Evolutionary conservation across 2,329 filamentous ascomycete species (phyloP).

Genomic region (Daldinia sp.): DNA sequence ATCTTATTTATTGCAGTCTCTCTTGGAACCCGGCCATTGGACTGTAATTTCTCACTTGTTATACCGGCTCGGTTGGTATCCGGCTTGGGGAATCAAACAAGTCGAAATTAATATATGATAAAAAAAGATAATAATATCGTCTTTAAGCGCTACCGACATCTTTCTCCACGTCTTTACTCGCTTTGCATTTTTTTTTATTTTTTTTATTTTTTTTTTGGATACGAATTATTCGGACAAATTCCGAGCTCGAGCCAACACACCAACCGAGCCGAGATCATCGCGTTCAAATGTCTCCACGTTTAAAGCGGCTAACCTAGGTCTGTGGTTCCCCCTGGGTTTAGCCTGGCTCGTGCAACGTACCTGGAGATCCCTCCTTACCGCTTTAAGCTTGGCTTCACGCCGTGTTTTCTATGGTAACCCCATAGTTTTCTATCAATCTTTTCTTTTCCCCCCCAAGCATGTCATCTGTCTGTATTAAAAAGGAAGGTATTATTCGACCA

Average conservation of each 20-base stretch:
- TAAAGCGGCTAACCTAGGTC: conserved; percentile 28
- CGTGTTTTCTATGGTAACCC: not conserved
- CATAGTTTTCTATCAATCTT: not conserved
- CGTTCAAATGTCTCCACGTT: not conserved
- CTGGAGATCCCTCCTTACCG: conserved; percentile 23
- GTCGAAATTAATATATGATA: conserved; percentile 24
- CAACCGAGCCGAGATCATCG: conserved; percentile 7
- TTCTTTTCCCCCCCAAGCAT: not conserved
- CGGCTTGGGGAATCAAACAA: conserved; percentile 16
- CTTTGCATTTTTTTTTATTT: too few species aligned
- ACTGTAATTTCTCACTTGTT: conserved; percentile 3
- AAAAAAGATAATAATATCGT: not conserved
- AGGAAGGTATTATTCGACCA: conserved; percentile 1
- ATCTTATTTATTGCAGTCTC: conserved; percentile 33
- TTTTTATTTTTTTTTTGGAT: conserved; percentile 12
- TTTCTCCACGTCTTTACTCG: conserved; percentile 1
- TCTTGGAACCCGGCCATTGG: conserved; percentile 32
- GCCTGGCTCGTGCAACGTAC: conserved; percentile 24
- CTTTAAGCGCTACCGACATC: not conserved
- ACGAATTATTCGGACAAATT: conserved; percentile 7
- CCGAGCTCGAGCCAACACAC: conserved; percentile 5
- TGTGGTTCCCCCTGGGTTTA: too few species aligned
- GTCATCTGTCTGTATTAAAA: not conserved
- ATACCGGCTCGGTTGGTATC: conserved; percentile 16
- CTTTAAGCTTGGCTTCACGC: conserved; percentile 25